Conservation (phyloP, 163 green algal species). For the Chlamydomonas reinhardtii region DNA sequence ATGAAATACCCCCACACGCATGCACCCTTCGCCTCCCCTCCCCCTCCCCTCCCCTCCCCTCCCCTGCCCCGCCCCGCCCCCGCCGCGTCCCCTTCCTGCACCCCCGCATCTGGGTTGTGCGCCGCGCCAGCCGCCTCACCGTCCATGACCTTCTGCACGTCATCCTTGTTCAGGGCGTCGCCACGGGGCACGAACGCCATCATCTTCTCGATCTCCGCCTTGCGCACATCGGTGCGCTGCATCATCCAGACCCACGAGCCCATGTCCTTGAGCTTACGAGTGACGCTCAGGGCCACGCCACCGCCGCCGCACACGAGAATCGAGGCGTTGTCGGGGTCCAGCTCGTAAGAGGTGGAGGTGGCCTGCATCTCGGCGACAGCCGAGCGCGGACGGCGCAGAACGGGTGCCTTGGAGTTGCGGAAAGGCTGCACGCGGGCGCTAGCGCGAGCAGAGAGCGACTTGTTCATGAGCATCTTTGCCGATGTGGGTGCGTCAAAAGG, state of each 20-base stretch:
- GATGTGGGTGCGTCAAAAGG: no score
- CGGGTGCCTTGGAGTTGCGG: background rate
- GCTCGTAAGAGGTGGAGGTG: conserved; percentile 42
- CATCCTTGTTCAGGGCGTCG: conserved; percentile 84
- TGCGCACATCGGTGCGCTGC: conserved; percentile 74
- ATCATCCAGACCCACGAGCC: conserved; percentile 98
- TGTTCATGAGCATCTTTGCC: no score
- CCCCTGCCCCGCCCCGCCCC: no score
- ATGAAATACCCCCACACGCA: no score
- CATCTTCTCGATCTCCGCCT: conserved; percentile 93
- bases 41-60: no score
- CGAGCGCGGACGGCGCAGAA: background rate
- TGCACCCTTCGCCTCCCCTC: no score
- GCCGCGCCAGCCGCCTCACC: conserved; percentile 11
- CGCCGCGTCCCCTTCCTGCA: background rate
- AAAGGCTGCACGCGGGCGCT: conserved; percentile 41
- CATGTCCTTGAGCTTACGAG: conserved; percentile 93
- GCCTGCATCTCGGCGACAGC: background rate
- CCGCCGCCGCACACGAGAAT: conserved; percentile 94
- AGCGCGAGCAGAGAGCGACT: no score
- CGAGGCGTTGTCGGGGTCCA: conserved; percentile 94
- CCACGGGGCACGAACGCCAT: conserved; percentile 93
- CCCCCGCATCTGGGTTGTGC: background rate
- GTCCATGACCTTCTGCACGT: conserved; percentile 68
- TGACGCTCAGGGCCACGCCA: conserved; percentile 92